Evolutionary conservation across 2,329 filamentous ascomycete species (phyloP).

Genomic region (Cladosporium sp.): DNA sequence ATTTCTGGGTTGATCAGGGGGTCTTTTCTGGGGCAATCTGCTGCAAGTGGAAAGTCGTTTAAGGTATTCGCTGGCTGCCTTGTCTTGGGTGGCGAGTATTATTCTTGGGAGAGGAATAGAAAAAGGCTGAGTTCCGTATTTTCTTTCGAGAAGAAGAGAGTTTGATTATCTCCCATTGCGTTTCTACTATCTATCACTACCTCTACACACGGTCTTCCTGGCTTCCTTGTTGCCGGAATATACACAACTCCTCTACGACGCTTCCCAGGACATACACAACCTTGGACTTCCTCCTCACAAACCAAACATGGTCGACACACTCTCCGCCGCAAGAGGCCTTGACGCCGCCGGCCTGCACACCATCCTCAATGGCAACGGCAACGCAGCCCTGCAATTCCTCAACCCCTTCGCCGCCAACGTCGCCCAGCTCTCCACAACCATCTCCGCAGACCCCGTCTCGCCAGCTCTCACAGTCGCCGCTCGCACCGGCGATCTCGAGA

Average conservation of each 20-base stretch:
- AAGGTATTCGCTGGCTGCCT: neutral
- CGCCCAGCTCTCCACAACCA: neutral
- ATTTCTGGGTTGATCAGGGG: neutral
- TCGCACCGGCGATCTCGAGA: slow-evolving; percentile 2
- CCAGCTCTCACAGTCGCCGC: slow-evolving; percentile 18
- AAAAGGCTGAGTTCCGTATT: neutral
- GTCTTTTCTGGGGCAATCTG: neutral
- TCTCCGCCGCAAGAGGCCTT: neutral
- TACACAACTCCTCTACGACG: neutral
- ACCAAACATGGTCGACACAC: slow-evolving; percentile 6
- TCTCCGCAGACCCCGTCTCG: neutral
- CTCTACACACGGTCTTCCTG: neutral
- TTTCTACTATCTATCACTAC: neutral
- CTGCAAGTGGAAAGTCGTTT: neutral
- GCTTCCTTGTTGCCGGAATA: neutral
- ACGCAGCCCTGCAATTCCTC: slow-evolving; percentile 2
- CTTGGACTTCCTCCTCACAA: neutral
- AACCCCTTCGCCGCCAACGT: slow-evolving; percentile 9
- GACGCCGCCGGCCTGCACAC: slow-evolving; percentile 15
- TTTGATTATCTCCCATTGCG: neutral
- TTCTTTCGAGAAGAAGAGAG: neutral
- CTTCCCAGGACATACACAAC: neutral
- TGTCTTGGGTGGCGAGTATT: neutral
- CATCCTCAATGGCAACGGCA: slow-evolving; percentile 1
- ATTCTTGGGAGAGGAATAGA: neutral